Evolutionary conservation across 495 filamentous ascomycete species (phyloP), one percentile per base, ranked within the genome.

Genomic region (Aspergillus panamensis): DNA sequence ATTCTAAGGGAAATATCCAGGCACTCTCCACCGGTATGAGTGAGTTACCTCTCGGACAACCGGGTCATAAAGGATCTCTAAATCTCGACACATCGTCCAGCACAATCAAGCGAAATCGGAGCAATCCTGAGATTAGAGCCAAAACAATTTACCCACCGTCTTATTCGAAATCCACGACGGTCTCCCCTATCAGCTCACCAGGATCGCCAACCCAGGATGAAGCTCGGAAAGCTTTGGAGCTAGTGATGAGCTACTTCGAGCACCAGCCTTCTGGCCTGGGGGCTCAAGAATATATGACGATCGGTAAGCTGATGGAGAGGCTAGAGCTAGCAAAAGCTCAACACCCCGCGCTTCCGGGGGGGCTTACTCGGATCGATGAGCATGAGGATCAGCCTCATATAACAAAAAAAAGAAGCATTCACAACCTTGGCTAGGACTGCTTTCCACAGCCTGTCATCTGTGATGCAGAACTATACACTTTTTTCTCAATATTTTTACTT

Each of bases 171-270:
- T 73, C 74, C 9, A 68, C 55, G 25, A 69, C 67, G 3, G 66
- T 71, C 20, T 77, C 73, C 8, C 78, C 76, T 7, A 63, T 69
- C 51, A 69, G 69, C 58, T 64, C 73, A 10, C 68, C 76, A 32
- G 69, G 77, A n/a, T 87, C 87, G 0, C 92, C 92, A 0, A 92
- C 89, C 1, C 90, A 91, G 66, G 94, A 97, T 59, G 93, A 98
- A 67, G 94, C 94, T 0, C 80, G 87, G 29, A 82, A 83, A 35
- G 95, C 94, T 2, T 80, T 96, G 19, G 91, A 97, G 65, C 82
- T 93, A 12, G 81, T 97, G 1, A 83, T 96, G 73, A 87, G 79
- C 52, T 97, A 91, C 69, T 89, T 97, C 71, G 81, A 89, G 61
- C 83, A 87, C 45, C 85, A 91, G 62, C 84, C 87, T 1, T 68